Evolutionary conservation across 2,329 filamentous ascomycete species (phyloP).

Genomic region (Lecanicillium sp.): DNA sequence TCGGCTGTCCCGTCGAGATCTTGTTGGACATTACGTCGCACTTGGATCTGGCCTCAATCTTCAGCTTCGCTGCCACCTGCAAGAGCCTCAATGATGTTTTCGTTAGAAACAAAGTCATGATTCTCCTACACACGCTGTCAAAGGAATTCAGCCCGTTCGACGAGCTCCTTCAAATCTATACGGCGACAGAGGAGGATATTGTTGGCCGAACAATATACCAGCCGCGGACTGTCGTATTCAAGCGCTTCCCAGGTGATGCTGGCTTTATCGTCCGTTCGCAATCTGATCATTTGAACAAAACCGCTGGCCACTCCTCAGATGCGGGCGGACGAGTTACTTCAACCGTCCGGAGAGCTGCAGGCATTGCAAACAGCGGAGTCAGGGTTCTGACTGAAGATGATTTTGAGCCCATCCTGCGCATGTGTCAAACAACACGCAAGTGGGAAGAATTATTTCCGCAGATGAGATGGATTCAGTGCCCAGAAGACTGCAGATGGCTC

Average conservation of each 20-base stretch:
- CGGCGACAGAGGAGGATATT: conserved; percentile 34
- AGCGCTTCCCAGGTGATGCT: conserved; percentile 28
- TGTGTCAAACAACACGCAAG: conserved; percentile 30
- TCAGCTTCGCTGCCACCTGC: conserved; percentile 32
- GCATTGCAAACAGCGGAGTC: conserved; percentile 14
- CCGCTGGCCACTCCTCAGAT: neutral
- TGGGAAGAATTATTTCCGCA: conserved; percentile 38
- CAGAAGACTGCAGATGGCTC: conserved; percentile 40
- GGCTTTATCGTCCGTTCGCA: conserved; percentile 23
- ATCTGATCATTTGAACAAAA: conserved; percentile 11
- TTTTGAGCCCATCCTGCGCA: conserved; percentile 26
- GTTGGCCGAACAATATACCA: conserved; percentile 29
- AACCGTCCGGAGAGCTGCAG: neutral
- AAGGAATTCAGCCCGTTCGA: conserved; percentile 39
- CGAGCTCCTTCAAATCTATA: conserved; percentile 41
- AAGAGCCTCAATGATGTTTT: conserved; percentile 37
- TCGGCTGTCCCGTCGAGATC: conserved; percentile 39
- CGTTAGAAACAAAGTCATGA: conserved; percentile 31
- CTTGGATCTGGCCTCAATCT: conserved; percentile 36
- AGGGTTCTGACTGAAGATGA: conserved; percentile 29
- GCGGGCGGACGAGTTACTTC: neutral
- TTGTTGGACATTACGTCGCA: conserved; percentile 42
- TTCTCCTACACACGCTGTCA: conserved; percentile 38
- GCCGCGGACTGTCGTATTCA: conserved; percentile 34
- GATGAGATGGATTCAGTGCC: conserved; percentile 41